A percentile compares a stretch with the other conserved stretches of the same genome.
phyloP scores from a whole-genome alignment of 805 yeast species.

The Cyberlindnera americana region DNA sequence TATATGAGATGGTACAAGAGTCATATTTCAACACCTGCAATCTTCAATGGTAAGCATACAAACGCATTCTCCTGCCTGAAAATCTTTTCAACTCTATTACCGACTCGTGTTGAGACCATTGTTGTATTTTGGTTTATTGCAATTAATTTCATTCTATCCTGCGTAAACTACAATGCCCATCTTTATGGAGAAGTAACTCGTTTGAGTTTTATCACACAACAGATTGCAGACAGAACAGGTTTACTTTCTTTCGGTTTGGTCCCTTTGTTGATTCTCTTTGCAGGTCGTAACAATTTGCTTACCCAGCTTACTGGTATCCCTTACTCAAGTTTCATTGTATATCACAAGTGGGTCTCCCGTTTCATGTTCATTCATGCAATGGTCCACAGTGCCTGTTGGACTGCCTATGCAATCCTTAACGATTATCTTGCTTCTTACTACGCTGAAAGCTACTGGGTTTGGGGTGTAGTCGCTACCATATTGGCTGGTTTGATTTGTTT shows the following conservation, averaged over 20 bases:
- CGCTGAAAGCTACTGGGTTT: conserved; percentile 15
- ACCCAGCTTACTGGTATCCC: conserved; percentile 60
- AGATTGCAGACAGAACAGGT: conserved; percentile 25
- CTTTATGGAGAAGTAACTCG: background rate
- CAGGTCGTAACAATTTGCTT: conserved; percentile 69
- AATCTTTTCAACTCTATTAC: conserved; percentile 17
- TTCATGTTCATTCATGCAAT: conserved; percentile 29
- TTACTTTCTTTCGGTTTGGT: conserved; percentile 32
- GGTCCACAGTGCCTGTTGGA: conserved; percentile 22
- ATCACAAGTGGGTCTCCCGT: conserved; percentile 65
- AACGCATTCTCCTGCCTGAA: conserved; percentile 2
- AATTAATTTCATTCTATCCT: conserved; percentile 14
- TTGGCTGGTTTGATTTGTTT: conserved; percentile 41
- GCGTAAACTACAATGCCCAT: conserved; percentile 6
- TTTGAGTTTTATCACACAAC: background rate
- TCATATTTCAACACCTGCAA: conserved; percentile 22
- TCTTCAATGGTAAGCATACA: conserved; percentile 19
- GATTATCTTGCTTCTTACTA: conserved; percentile 11
- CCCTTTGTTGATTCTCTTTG: conserved; percentile 58
- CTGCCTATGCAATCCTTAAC: conserved; percentile 9
- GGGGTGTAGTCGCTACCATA: conserved; percentile 46
- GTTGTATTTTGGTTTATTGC: conserved; percentile 34
- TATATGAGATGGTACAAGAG: conserved; percentile 19
- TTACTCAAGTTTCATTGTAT: conserved; percentile 55
- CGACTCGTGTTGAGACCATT: conserved; percentile 26